A percentile compares a stretch with the other conserved stretches of the same genome.
These are phyloP conservation scores for Eucommia ulmoides DNA, from an alignment of 257 asterid species.

Conservation along the genomic window DNA sequence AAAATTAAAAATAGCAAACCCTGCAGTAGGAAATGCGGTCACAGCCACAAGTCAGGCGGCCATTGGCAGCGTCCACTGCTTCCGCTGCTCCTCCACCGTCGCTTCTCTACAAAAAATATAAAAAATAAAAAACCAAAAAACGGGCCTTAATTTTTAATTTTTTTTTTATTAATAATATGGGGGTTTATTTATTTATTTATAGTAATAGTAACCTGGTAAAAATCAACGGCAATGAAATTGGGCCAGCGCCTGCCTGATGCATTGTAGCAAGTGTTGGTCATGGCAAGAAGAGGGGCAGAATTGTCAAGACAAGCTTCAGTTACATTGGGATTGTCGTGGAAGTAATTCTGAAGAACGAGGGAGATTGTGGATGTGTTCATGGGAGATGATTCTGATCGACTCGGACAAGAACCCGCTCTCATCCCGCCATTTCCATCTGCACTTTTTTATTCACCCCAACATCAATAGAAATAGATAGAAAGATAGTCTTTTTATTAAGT, in stretches of 20 bases:
- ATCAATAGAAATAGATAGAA: too few relatives aligned
- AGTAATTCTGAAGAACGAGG: conserved; percentile 63
- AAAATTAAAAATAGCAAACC: conserved; percentile 36
- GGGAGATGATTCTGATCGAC: conserved; percentile 62
- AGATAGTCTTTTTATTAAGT: too few relatives aligned
- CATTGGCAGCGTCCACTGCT: conserved; percentile 87
- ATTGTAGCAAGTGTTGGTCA: conserved; percentile 49
- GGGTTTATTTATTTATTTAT: too few relatives aligned
- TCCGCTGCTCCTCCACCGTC: conserved; percentile 89
- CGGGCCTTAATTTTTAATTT: too few relatives aligned
- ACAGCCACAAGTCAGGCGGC: conserved; percentile 77
- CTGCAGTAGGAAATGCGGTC: conserved; percentile 78
- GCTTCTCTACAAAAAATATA: conserved; percentile 37
- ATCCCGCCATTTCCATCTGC: conserved; percentile 82
- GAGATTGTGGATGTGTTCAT: conserved; percentile 51
- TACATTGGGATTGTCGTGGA: conserved; percentile 52
- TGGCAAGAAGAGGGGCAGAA: conserved; percentile 41
- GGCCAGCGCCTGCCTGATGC: conserved; percentile 82
- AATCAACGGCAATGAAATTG: conserved; percentile 84
- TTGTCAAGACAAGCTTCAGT: conserved; percentile 60
- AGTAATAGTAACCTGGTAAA: conserved; percentile 59
- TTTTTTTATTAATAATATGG: too few relatives aligned
- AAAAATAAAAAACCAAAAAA: neutral
- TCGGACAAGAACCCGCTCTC: conserved; percentile 48
- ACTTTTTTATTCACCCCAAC: conserved; percentile 8